Evolutionary conservation across 2,329 filamentous ascomycete species (phyloP).

Genomic region (Calonectria pteridis): DNA sequence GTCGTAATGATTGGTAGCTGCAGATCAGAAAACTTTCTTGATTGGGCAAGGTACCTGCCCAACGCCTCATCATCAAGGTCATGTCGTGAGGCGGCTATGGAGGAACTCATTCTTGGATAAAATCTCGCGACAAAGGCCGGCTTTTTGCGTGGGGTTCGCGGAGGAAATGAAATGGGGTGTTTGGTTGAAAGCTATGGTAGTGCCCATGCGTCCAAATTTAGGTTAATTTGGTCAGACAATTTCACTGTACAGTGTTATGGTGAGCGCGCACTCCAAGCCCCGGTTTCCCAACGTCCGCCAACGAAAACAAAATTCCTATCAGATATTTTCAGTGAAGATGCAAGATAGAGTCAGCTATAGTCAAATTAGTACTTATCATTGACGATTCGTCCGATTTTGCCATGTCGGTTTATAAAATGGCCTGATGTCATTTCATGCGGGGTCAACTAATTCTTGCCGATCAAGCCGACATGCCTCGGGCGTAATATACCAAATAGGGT

Average conservation of each 20-base stretch:
- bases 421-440: neutral
- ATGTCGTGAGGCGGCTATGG: neutral
- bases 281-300: neutral
- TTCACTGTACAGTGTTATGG: neutral
- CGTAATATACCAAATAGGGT: neutral
- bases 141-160: neutral
- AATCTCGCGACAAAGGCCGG: neutral
- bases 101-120: neutral
- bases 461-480: neutral
- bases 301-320: neutral
- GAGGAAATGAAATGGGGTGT: neutral
- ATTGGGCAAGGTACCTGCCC: neutral
- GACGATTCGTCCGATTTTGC: neutral
- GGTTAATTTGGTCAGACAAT: neutral
- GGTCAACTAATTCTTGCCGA: neutral
- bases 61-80: slow-evolving; percentile 11
- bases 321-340: neutral
- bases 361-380: neutral
- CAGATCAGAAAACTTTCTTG: neutral
- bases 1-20: slow-evolving; percentile 1
- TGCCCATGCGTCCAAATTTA: neutral
- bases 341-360: neutral
- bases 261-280: neutral
- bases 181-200: neutral
- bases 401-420: neutral